Conservation (phyloP, 306 rosid species). For the Cicer yamashitae region DNA sequence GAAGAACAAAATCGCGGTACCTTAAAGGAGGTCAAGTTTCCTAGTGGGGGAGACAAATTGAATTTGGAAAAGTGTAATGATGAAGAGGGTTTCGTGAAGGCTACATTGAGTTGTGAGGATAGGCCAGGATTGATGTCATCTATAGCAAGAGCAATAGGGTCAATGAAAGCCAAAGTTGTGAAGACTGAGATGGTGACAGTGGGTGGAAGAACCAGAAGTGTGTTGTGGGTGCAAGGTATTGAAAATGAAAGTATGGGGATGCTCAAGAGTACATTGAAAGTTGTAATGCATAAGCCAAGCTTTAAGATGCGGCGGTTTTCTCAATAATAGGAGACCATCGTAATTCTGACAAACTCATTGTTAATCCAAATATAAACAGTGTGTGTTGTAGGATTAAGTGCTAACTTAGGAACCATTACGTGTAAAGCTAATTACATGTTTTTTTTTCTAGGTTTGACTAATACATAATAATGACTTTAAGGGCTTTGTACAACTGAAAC, state of each 20-base stretch:
- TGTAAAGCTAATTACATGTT: conserved; percentile 18
- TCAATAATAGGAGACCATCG: conserved; percentile 6
- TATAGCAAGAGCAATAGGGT: conserved; percentile 52
- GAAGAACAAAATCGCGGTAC: conserved; percentile 43
- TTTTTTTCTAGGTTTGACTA: conserved; percentile 9
- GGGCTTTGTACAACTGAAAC: conserved; percentile 12
- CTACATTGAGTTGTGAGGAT: conserved; percentile 66
- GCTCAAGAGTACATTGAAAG: conserved; percentile 61
- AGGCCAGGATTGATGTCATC: conserved; percentile 59
- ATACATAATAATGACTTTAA: conserved; percentile 35
- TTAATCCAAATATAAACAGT: no score
- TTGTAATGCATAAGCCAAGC: conserved; percentile 49
- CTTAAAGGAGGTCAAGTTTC: conserved; percentile 51
- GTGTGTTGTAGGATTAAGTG: conserved; percentile 7
- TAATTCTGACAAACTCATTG: no score
- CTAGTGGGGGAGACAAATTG: conserved; percentile 55
- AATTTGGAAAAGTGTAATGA: conserved; percentile 50
- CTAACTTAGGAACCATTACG: conserved; percentile 38
- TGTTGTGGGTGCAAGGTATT: conserved; percentile 62
- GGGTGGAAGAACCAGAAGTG: conserved; percentile 64
- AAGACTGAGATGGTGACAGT: conserved; percentile 69
- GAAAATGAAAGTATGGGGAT: conserved; percentile 50
- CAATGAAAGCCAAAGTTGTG: conserved; percentile 57
- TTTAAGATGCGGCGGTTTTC: conserved; percentile 31
- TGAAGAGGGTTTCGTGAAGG: conserved; percentile 55